These are phyloP conservation scores for Schrenkiella parvula DNA, from an alignment of 345 rosid species.

Conservation along the genomic window DNA sequence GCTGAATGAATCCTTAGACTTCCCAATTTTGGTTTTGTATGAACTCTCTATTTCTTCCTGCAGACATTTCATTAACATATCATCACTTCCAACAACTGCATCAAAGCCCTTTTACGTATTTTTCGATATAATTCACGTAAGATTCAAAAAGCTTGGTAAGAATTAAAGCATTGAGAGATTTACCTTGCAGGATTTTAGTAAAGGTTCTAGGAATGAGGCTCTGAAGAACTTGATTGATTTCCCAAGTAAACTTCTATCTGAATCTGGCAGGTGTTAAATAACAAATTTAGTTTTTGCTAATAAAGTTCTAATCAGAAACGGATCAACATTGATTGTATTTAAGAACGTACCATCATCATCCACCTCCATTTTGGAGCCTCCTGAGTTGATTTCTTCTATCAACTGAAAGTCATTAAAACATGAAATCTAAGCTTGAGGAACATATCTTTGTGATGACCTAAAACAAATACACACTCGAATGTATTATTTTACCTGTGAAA, in stretches of 20 bases:
- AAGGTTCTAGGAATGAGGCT: constrained; percentile 76
- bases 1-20: constrained; percentile 54
- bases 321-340: neutral
- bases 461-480: neutral
- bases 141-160: neutral
- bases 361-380: constrained; percentile 44
- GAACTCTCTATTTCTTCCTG: constrained; percentile 78
- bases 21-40: constrained; percentile 50
- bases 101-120: neutral
- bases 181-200: constrained; percentile 93
- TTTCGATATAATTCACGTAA: neutral
- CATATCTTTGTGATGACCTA: neutral
- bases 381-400: constrained; percentile 72
- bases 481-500: constrained; percentile 48
- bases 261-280: constrained; percentile 44
- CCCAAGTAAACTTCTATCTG: constrained; percentile 72
- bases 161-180: neutral
- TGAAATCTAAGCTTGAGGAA: neutral
- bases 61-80: constrained; percentile 22
- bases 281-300: neutral
- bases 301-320: neutral
- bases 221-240: constrained; percentile 63
- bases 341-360: constrained; percentile 27
- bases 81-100: neutral
- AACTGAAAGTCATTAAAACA: constrained; percentile 46